Conservation (phyloP, 306 rosid species). For the Vachellia collinsii region DNA sequence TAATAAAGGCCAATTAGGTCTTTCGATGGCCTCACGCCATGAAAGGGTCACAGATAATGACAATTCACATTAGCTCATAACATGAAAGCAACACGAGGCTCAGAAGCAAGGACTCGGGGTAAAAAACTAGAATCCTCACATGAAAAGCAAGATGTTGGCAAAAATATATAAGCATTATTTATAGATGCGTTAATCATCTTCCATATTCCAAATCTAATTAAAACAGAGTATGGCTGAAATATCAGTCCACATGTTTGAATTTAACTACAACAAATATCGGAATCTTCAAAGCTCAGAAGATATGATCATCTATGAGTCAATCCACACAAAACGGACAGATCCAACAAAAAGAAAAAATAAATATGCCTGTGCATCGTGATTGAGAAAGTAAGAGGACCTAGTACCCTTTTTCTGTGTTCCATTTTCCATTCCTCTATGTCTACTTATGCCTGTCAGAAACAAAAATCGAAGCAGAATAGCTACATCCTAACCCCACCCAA, state of each 20-base stretch:
- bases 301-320: conserved; percentile 8
- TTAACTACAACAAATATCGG: background rate
- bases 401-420: background rate
- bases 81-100: background rate
- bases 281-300: conserved; percentile 26
- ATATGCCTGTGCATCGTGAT: conserved; percentile 23
- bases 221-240: background rate
- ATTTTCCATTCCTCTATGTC: background rate
- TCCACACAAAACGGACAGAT: background rate
- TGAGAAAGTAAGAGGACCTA: conserved; percentile 14
- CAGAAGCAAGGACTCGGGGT: background rate
- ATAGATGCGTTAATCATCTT: background rate
- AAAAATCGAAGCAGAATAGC: background rate
- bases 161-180: background rate
- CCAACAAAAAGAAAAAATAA: background rate
- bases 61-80: background rate
- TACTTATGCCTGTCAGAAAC: background rate
- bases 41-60: background rate
- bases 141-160: background rate
- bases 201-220: background rate
- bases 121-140: background rate
- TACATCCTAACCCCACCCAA: background rate
- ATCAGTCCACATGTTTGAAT: conserved; percentile 15
- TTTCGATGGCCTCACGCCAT: background rate
- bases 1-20: background rate